A percentile compares a stretch with the other conserved stretches of the same genome.
phyloP scores from a whole-genome alignment of 257 asterid genomes.

The Nicotiana tabacum region DNA sequence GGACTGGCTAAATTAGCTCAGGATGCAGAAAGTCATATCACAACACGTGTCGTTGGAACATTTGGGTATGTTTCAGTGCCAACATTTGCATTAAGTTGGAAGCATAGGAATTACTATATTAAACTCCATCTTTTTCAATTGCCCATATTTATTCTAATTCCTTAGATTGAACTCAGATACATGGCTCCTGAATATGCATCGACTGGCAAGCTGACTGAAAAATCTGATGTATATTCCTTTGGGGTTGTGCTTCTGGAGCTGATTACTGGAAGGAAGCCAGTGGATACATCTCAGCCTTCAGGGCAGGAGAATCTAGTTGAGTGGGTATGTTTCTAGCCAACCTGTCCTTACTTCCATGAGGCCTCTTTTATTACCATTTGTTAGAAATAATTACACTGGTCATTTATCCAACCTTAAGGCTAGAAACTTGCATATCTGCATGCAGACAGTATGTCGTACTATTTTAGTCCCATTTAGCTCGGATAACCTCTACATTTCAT shows the following conservation, averaged over 20 bases:
- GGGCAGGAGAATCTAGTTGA: slow-evolving; percentile 94
- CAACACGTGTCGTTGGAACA: slow-evolving; percentile 92
- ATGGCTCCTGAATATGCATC: slow-evolving; percentile 99
- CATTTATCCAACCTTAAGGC: not conserved
- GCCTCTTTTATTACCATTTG: not conserved
- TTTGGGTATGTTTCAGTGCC: slow-evolving; percentile 58
- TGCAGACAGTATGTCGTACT: not conserved
- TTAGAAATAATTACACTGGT: not conserved
- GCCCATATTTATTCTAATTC: slow-evolving; percentile 10
- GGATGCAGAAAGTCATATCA: slow-evolving; percentile 76
- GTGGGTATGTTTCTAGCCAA: slow-evolving; percentile 58
- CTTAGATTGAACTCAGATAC: slow-evolving; percentile 45
- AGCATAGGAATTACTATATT: not conserved
- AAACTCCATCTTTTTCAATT: not conserved
- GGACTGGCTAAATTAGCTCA: slow-evolving; percentile 89
- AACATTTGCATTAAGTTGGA: not conserved
- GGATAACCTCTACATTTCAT: not conserved
- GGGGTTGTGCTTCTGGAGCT: slow-evolving; percentile 93
- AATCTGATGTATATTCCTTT: slow-evolving; percentile 77
- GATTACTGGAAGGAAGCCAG: slow-evolving; percentile 87
- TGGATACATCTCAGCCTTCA: slow-evolving; percentile 77
- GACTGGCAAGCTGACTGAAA: slow-evolving; percentile 87
- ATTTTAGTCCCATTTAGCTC: not conserved
- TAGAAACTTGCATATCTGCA: not conserved
- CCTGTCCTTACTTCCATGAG: not conserved